Evolutionary conservation across 2,329 filamentous ascomycete genomes (phyloP).

Genomic region (Penicillium sp.): DNA sequence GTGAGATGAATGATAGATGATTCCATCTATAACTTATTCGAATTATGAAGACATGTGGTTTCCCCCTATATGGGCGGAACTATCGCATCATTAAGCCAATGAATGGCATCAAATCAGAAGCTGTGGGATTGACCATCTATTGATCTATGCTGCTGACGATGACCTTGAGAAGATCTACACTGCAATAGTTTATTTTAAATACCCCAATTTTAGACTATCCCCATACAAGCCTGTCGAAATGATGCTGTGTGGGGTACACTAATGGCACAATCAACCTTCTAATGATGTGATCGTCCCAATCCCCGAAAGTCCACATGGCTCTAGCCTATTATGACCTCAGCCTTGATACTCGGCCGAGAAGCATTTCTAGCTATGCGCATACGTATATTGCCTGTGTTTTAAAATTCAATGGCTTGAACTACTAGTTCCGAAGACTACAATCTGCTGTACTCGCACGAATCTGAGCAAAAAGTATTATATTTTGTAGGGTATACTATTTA

Average conservation of each 20-base stretch:
- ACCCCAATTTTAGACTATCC: neutral
- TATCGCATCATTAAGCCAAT: slow-evolving; percentile 9
- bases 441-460: neutral
- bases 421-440: neutral
- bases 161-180: neutral
- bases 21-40: neutral
- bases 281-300: slow-evolving; percentile 19
- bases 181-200: neutral
- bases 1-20: neutral
- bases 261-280: slow-evolving; percentile 11
- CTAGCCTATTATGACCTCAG: neutral
- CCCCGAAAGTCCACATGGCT: neutral
- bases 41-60: neutral
- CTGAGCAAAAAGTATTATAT: neutral
- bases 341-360: slow-evolving; percentile 1
- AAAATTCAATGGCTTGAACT: neutral
- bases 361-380: neutral
- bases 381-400: neutral
- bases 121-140: neutral
- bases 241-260: neutral
- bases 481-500: neutral
- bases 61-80: neutral
- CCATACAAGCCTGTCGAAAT: neutral
- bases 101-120: slow-evolving; percentile 2
- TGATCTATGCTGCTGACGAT: neutral